Percentiles rank a stretch among this genome's conserved stretches.
Evolutionary conservation across 768 basidiomycete genomes (phyloP).

Genomic region (Suillus subluteus): DNA sequence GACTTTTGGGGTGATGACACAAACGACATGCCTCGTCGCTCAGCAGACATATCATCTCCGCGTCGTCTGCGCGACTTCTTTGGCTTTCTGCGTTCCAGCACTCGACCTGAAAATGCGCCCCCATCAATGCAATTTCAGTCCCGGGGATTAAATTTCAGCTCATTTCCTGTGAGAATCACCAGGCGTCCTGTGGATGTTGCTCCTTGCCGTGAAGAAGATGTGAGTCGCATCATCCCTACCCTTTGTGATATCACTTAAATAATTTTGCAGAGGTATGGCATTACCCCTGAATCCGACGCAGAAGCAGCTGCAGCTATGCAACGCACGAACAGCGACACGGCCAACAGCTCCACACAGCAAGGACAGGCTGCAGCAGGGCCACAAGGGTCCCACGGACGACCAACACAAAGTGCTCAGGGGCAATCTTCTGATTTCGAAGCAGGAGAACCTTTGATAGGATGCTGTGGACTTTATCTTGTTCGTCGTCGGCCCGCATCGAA

Average conservation of each 20-base stretch:
- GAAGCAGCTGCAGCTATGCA: too few relatives aligned
- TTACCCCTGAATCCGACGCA: too few relatives aligned
- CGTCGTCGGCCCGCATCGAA: neutral
- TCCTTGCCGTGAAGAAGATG: neutral
- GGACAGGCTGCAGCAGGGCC: too few relatives aligned
- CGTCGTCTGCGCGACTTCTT: too few relatives aligned
- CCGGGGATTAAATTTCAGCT: too few relatives aligned
- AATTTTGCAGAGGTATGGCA: neutral
- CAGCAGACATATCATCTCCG: too few relatives aligned
- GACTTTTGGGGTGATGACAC: neutral
- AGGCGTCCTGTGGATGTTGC: neutral
- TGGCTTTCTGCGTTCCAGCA: too few relatives aligned
- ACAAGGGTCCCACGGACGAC: too few relatives aligned
- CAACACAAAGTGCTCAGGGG: neutral
- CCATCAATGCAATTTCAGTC: too few relatives aligned
- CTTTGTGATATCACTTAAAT: neutral
- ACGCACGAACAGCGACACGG: neutral
- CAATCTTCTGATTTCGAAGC: neutral
- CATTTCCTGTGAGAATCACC: neutral
- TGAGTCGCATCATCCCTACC: neutral
- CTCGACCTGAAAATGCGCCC: too few relatives aligned
- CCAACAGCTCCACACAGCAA: neutral
- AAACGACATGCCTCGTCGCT: neutral
- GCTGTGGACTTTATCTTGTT: slow-evolving; percentile 1
- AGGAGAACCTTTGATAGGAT: neutral